Evolutionary conservation across 2,329 filamentous ascomycete species (phyloP), one percentile per base, ranked within the genome.

Genomic region (Colletotrichum spaethianum): DNA sequence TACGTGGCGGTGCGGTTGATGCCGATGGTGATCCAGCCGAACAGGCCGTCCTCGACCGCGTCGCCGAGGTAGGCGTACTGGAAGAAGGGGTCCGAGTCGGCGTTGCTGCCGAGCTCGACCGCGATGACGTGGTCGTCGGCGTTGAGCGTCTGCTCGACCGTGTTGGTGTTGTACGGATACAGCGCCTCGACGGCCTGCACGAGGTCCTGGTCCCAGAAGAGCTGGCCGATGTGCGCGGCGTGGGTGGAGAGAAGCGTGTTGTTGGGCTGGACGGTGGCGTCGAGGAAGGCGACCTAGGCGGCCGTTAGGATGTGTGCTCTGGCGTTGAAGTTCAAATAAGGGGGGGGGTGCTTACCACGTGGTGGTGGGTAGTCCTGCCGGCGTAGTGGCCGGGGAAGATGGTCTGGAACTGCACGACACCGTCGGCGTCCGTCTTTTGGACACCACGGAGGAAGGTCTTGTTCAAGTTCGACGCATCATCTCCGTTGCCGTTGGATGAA

Each of bases 51-150:
- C 0, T 75, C 72, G 7, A 86, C 75, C 36, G 80, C 77, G 26
- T 88, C 84, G 3, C 88, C 87, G 9, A 90, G 81, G 20, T 85
- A 81, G 14, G 86, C 83, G 72, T 88, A 89, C 75, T 89, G 82
- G 64, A 88, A 79, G 74, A 89, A 82, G 1, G 88, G 88, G 74
- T 88, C 86, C 67, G 86, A 86, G 61, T 83, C 81, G 6, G 81
- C 83, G 56, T 84, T 84, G 57, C 16, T 28, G n/a, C 85, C 84
- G 70, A 85, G 82, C 76, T 83, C 78, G 31, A 40, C 66, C 26
- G 81, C 74, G 53, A 87, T 82, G 60, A 88, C 84, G n/a, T 73
- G 71, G 75, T 90, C 88, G 0, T 86, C 80, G 18, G 50, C 52
- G 66, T 72, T 72, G 57, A 60, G 60, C 16, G 70, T 70, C 9